Base-by-base conservation (phyloP, 108 stramenopile genomes). In the Mediolabrus comicus region DNA sequence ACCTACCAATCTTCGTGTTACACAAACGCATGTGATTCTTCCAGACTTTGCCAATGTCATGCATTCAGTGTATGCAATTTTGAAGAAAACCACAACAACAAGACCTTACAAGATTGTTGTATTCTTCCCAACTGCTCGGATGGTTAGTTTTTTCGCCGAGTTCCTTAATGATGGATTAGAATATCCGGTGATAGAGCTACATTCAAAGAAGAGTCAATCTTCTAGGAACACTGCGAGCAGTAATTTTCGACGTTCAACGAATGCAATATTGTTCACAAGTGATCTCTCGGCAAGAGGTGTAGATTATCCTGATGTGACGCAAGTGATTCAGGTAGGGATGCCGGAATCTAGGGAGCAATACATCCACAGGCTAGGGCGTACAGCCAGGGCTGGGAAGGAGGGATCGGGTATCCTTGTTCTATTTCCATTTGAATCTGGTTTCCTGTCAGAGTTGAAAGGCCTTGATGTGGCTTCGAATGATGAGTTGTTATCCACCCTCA, bases 251-350 rank as follows among this genome's bases (percentile, higher is more conserved):
- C 28, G 52, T 14, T 63, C 72, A n/a, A 69, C 68, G 53, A 69
- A 32, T 68, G 81, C 74, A n/a, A 61, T 75, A 52, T 62, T 94
- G 53, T 91, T 94, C 78, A 85, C 91, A 35, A 83, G 78, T 57
- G 92, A 94, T 65, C 81, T 94, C 30, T 81, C 83, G 7, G 87
- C 92, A 27, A 83, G 92, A 62, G 92, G 92, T 80, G 88, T 94
- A 59, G 92, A 91, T 78, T 94, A 88, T 73, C 88, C 89, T 19
- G 88, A 87, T 66, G 87, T 94, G 0, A 84, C 89, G 24, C 82
- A 81, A 26, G 90, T 94, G 4, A 69, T 92, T 14, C 92, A 94
- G 80, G 72, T 92, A 35, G 85, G 90, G 22, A 53, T 90, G 27
- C 84, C 94, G 8, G 74, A 84, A 59, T 71, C 69, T 6, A 63